Evolutionary conservation across 345 rosid species (phyloP), one percentile per base, ranked within the genome.

Genomic region (Eucalyptus curtisii): DNA sequence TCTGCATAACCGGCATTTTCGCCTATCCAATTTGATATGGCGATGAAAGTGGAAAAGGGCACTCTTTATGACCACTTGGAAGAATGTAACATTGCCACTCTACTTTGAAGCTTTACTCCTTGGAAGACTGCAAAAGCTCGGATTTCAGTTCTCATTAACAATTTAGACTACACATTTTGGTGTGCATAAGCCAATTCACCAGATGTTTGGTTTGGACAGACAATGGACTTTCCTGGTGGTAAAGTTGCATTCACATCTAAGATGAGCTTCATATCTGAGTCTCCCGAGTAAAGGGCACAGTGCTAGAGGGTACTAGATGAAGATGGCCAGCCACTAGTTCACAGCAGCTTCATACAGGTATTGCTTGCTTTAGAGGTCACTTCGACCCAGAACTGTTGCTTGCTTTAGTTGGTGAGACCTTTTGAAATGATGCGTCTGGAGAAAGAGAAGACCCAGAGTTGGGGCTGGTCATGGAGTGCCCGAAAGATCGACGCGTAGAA

Each of bases 211-310:
- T 86, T 85, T 48, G 44, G 53, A 40, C 91, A 96, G 98, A 90
- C 87, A 10, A 87, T 97, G 93, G 95, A 96, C 92, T 95, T 97
- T 88, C 97, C 95, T 7, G 99, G 97, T 86, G 99, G 99, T 27
- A 93, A 90, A 30, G 95, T 97, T 84, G 88, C 92, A 37, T 92
- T 94, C 90, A 94, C 96, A 40, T 92, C 93, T 22, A 90, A 91
- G 89, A 90, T 94, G 93, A 92, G 80, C 8, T 96, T 97, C 93
- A 89, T 95, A 89, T 86, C 96, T 24, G 97, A 95, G 88, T 94
- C 95, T 84, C 86, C 45, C 19, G 52, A 90, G 66, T 93, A 93
- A 86, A 91, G 98, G 86, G 90, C 93, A 33, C 96, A 93, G 85
- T 96, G 98, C 86, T 97, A 93, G 89, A 95, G 96, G 86, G 96